Percentiles rank a stretch among this genome's conserved stretches.
phyloP scores from a whole-genome alignment of 148 eudicot genomes.

The Talinum fruticosum region DNA sequence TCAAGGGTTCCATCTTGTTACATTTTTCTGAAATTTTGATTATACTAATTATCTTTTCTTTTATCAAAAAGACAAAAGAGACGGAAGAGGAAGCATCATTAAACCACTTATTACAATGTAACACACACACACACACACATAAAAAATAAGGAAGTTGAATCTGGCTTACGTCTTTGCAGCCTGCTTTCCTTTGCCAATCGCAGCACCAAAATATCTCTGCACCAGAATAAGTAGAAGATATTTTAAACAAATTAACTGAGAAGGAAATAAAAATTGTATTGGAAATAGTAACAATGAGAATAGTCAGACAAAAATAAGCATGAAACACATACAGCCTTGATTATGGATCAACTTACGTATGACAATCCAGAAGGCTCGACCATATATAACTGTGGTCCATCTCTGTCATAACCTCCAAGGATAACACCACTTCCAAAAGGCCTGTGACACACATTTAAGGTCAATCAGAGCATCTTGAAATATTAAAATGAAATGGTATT shows the following conservation, averaged over 20 bases:
- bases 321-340: not conserved
- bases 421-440: slow-evolving; percentile 98
- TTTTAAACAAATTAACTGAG: not conserved
- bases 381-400: slow-evolving; percentile 93
- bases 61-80: no score
- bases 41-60: no score
- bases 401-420: slow-evolving; percentile 96
- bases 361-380: slow-evolving; percentile 97
- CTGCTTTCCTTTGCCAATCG: slow-evolving; percentile 96
- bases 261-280: not conserved
- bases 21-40: no score
- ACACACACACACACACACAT: no score
- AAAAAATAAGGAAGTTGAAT: not conserved
- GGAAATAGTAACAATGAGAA: not conserved
- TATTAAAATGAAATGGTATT: not conserved
- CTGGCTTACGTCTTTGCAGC: slow-evolving; percentile 94
- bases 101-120: no score
- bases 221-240: slow-evolving; percentile 11
- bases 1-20: no score
- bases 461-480: not conserved
- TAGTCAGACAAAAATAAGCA: not conserved
- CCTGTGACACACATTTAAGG: slow-evolving; percentile 37
- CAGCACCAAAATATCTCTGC: slow-evolving; percentile 95
- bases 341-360: slow-evolving; percentile 60
- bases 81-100: not conserved